These are phyloP conservation scores for Nothophytophthora sp. DNA, from an alignment of 352 stramenopile species.

Conservation along the genomic window DNA sequence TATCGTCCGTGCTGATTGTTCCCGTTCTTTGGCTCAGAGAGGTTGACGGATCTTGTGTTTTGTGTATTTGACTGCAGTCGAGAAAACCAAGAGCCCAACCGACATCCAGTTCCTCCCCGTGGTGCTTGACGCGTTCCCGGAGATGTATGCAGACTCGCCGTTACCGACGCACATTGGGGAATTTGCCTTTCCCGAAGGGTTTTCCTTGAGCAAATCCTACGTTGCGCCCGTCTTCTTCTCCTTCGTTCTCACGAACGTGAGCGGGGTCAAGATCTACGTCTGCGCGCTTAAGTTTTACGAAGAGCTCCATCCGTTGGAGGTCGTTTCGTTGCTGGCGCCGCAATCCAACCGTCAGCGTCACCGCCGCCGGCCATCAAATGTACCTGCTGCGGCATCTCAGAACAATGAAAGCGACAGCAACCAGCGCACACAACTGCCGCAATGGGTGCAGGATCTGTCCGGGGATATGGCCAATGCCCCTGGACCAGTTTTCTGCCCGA, in stretches of 20 bases:
- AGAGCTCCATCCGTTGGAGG: slow-evolving; percentile 76
- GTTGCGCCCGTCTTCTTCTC: slow-evolving; percentile 71
- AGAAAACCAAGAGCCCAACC: slow-evolving; percentile 69
- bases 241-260: slow-evolving; percentile 86
- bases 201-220: slow-evolving; percentile 60
- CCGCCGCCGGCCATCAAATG: slow-evolving; percentile 20
- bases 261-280: slow-evolving; percentile 78
- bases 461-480: slow-evolving; percentile 40
- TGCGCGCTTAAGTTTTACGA: slow-evolving; percentile 84
- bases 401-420: slow-evolving; percentile 50
- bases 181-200: slow-evolving; percentile 83
- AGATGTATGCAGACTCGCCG: slow-evolving; percentile 56
- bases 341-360: slow-evolving; percentile 45
- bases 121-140: slow-evolving; percentile 68
- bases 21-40: neutral
- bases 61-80: slow-evolving; percentile 34
- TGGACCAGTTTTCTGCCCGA: slow-evolving; percentile 88
- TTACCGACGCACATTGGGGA: slow-evolving; percentile 68
- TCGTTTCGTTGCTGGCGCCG: slow-evolving; percentile 67
- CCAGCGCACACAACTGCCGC: slow-evolving; percentile 50
- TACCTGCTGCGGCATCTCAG: neutral
- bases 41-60: too few relatives aligned
- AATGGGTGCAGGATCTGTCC: slow-evolving; percentile 77
- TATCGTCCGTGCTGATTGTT: neutral
- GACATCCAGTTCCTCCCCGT: slow-evolving; percentile 71